phyloP scores from a whole-genome alignment of 805 yeast genomes.

The Cyberlindnera misumaiensis region DNA sequence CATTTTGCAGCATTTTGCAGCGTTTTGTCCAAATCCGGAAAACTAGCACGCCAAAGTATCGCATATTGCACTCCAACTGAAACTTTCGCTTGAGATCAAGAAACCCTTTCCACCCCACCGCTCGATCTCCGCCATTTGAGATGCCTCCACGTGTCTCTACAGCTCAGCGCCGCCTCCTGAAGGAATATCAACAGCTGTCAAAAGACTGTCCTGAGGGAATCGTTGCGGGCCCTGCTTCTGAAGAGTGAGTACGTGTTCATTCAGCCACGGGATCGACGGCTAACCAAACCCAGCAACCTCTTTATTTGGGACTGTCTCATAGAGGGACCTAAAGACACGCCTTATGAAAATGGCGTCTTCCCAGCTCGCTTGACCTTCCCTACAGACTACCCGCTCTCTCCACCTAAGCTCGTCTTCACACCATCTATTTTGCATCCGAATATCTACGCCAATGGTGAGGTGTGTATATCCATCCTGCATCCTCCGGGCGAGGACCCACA shows the following conservation, averaged over 20 bases:
- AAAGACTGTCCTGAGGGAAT: slow-evolving; percentile 93
- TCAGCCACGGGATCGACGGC: not conserved
- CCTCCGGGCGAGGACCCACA: slow-evolving; percentile 97
- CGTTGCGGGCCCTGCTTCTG: slow-evolving; percentile 82
- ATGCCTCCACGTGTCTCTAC: slow-evolving; percentile 36
- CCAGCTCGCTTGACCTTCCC: slow-evolving; percentile 72
- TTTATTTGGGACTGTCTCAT: slow-evolving; percentile 80
- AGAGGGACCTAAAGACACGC: slow-evolving; percentile 79
- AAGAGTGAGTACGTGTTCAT: slow-evolving; percentile 33
- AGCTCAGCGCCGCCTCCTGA: slow-evolving; percentile 81
- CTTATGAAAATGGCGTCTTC: slow-evolving; percentile 84
- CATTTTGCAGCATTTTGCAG: too few species aligned
- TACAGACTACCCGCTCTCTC: slow-evolving; percentile 73
- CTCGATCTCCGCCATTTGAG: not conserved
- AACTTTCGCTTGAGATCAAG: too few species aligned
- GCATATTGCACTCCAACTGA: too few species aligned
- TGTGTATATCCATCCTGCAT: slow-evolving; percentile 91
- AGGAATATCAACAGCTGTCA: slow-evolving; percentile 81
- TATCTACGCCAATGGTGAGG: slow-evolving; percentile 89
- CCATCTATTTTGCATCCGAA: slow-evolving; percentile 91
- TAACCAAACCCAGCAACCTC: slow-evolving; percentile 33
- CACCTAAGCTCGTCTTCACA: slow-evolving; percentile 68
- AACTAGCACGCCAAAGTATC: too few species aligned
- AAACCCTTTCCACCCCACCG: not conserved
- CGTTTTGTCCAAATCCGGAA: too few species aligned